Evolutionary conservation across 495 filamentous ascomycete species (phyloP).

Genomic region (Sordaria brevicollis): DNA sequence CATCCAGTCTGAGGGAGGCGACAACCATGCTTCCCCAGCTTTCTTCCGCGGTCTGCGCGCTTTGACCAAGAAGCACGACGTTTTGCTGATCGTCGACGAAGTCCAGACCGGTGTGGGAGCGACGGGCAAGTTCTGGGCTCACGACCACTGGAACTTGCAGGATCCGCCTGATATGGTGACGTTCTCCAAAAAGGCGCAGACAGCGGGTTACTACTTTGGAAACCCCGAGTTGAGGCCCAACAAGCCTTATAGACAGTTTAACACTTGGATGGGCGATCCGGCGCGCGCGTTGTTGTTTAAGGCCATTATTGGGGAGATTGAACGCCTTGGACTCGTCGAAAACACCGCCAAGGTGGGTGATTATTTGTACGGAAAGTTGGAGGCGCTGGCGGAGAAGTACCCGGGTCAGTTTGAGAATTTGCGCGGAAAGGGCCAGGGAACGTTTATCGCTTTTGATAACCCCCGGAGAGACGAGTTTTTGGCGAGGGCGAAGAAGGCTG

Average conservation of each 20-base stretch:
- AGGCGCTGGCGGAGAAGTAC: constrained; percentile 59
- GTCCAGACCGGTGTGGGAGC: constrained; percentile 95
- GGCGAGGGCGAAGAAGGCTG: constrained; percentile 66
- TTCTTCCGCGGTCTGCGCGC: constrained; percentile 88
- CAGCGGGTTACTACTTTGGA: constrained; percentile 93
- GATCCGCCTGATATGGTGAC: constrained; percentile 96
- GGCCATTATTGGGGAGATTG: constrained; percentile 83
- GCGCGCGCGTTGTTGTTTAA: constrained; percentile 83
- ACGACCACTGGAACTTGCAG: constrained; percentile 88
- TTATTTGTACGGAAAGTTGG: constrained; percentile 68
- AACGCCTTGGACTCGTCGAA: constrained; percentile 66
- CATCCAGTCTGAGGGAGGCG: constrained; percentile 95
- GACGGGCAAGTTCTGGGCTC: constrained; percentile 97
- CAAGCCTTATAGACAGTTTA: constrained; percentile 99
- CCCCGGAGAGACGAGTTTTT: constrained; percentile 79
- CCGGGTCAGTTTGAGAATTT: constrained; percentile 82
- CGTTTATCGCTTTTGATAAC: constrained; percentile 94
- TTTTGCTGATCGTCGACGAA: constrained; percentile 95
- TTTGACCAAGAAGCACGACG: constrained; percentile 72
- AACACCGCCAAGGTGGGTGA: constrained; percentile 75
- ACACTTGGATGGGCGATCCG: constrained; percentile 99
- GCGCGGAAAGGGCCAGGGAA: constrained; percentile 88
- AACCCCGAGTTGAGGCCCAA: constrained; percentile 84
- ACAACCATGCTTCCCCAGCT: constrained; percentile 90
- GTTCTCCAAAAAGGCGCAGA: constrained; percentile 98